Evolutionary conservation across 305 asterid genomes (phyloP), one percentile per base, ranked within the genome.

Genomic region (Caryopteris hybrid): DNA sequence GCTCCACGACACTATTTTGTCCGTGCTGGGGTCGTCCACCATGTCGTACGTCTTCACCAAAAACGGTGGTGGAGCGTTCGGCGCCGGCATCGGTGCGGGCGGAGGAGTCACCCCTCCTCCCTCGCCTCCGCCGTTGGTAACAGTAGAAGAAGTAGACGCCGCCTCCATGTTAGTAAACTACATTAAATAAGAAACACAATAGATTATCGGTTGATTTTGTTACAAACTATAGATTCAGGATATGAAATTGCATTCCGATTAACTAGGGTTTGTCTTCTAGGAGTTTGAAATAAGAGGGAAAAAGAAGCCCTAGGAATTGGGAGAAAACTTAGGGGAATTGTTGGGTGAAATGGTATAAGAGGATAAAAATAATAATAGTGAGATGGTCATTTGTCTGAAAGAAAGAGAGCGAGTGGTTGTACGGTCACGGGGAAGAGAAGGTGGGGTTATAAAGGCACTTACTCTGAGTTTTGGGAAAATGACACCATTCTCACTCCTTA

Each of bases 1-100:
- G 61, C 86, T 76, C 86, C 83, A 81, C 36, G 86, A 81, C 31
- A 81, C 80, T 53, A 81, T 21, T 48, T 78, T 68, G 29, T 81
- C 81, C 6, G 83, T 75, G 51, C 66, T 41, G 6, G 83, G 81
- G 71, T 81, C 86, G 14, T 81, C 86, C 36, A 81, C 83, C 77
- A 81, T 75, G 14, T 78, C 81, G 56, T 81, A 81, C 34, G 83
- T 78, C 68, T 81, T 81, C 48, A 60, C 75, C 74, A 81, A 74
- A 29, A 81, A 78, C 21, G 80, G 86, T 2, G 86, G 83, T 8
- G 81, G 83, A 29, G 77, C 72, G 55, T 77, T 77, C 27, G 75
- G 55, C 14, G 66, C 47, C 66, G 75, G 78, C 75, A 77, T 72
- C 55, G 78, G 75, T 31, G 78, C 75, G 11, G 78, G 75, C 61